Evolutionary conservation across 495 filamentous ascomycete species (phyloP).

Genomic region (Lasiosphaeria miniovina): DNA sequence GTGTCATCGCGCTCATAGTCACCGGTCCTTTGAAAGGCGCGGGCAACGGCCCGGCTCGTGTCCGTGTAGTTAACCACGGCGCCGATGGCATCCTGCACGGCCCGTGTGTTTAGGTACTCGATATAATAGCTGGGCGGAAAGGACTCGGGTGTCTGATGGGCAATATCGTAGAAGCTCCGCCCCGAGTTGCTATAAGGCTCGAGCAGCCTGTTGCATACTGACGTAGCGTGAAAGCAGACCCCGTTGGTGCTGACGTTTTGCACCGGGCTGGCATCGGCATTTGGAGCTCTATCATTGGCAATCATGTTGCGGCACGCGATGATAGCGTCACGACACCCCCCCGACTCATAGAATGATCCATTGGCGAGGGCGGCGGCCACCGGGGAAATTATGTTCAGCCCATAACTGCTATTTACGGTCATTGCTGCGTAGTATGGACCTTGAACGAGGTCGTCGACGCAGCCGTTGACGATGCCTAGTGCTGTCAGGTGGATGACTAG

Average conservation of each 20-base stretch:
- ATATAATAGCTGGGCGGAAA: constrained; percentile 62
- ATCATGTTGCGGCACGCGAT: constrained; percentile 47
- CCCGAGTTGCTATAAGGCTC: constrained; percentile 43
- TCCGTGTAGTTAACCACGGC: constrained; percentile 66
- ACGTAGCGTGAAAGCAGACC: constrained; percentile 42
- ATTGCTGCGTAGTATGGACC: constrained; percentile 63
- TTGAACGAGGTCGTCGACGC: constrained; percentile 71
- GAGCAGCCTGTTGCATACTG: constrained; percentile 46
- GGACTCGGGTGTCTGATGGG: constrained; percentile 47
- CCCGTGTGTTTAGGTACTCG: constrained; percentile 62
- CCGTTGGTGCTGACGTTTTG: constrained; percentile 39
- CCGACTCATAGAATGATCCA: constrained; percentile 43
- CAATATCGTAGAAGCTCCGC: constrained; percentile 65
- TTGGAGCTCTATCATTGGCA: constrained; percentile 38
- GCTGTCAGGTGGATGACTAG: constrained; percentile 55
- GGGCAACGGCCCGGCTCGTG: constrained; percentile 44
- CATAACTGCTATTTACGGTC: constrained; percentile 74
- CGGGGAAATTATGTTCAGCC: constrained; percentile 56
- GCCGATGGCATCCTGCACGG: constrained; percentile 63
- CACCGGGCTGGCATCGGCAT: constrained; percentile 40
- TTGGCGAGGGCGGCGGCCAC: constrained; percentile 37
- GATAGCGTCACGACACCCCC: constrained; percentile 54
- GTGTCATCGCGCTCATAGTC: constrained; percentile 49
- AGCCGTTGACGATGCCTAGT: constrained; percentile 67
- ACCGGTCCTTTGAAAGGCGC: constrained; percentile 51